Evolutionary conservation across 345 rosid genomes (phyloP), one percentile per base, ranked within the genome.

Genomic region (Gossypium ekmanianum): DNA sequence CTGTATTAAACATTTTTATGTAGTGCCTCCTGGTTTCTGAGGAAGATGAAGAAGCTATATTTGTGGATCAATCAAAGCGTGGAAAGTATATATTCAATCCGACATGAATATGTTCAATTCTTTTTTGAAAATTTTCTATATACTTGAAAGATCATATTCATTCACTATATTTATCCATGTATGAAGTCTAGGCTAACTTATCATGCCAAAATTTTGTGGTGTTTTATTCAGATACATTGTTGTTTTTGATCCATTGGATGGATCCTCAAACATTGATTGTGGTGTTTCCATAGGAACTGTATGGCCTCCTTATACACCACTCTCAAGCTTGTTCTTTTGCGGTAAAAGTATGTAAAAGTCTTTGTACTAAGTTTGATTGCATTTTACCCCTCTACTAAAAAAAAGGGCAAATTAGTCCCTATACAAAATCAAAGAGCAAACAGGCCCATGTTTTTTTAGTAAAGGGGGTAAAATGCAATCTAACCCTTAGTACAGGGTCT

Each of bases 201-300:
- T 11, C 9, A 11, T 17, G 20, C 74, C 61, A 17, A 54, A 51
- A n/a, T 27, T 44, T 8, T 52, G 29, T 68, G 20, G 16, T 45
- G 41, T 69, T 64, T 34, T 13, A 41, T 68, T 71, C 85, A 90
- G 92, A 80, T 90, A 90, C 78, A 82, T 87, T 66, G 92, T 88
- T 79, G 90, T 81, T 72, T 90, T 90, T 66, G 95, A 90, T 77
- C 95, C 95, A 3, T 74, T 90, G 85, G 95, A 88, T 80, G 95
- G 95, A 50, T 90, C 92, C 77, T 90, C 95, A 65, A 90, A 90
- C 84, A 90, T 90, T 24, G 95, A 90, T 51, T 90, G 95, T 26
- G 95, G 90, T 11, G 95, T 90, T 67, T 88, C 92, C 45, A 88
- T 90, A 71, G 95, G 95, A 82, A 90, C 95, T 45, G 94, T 90